Evolutionary conservation across 352 stramenopile genomes (phyloP), one percentile per base, ranked within the genome.

Genomic region (Globisporangium radiosum): DNA sequence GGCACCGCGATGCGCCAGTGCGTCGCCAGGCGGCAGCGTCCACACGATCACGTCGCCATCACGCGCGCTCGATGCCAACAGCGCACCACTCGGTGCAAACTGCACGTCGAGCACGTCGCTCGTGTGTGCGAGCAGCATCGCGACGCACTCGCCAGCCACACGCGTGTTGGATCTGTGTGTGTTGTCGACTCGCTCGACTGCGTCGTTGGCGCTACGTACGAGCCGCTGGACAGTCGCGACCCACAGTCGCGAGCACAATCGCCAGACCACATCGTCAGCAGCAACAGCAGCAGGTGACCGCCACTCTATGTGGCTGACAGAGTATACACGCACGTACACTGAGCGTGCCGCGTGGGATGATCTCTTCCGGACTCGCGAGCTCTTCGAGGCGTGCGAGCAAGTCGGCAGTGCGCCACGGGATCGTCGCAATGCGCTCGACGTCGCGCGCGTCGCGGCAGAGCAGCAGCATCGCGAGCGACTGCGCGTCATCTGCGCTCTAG

Each of bases 31-130:
- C 10, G 53, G 58, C 9, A 90, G 58, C 39, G 77, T 60, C 80
- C 85, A 96, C 10, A 96, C 62, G 9, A 97, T 65, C 11, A 96
- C 76, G 10, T 73, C 80, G 1, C 81, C 85, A 42, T 94, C 82
- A 17, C 85, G 85, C 5, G 81, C 88, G 4, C 81, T 81, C 1
- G 86, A 95, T 15, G 87, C 87, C 57, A 97, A 64, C 39, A 81
- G 75, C 11, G 74, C 57, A 36, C 88, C 89, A 59, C 94, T 63
- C 0, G 88, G 87, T 5, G 86, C 91, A 55, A 96, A 97, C 4
- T 71, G 68, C 13, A 96, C 51, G 44, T 89, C 75, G 58, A 72
- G 73, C n/a, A 93, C 76, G 42, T 91, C 78, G 37, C 67, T 70
- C 7, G 60, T 76, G 59, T 88, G 78, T 36, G 72, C 71, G 9